Conservation (phyloP, 306 rosid genomes). For the Acacia melanoxylon region DNA sequence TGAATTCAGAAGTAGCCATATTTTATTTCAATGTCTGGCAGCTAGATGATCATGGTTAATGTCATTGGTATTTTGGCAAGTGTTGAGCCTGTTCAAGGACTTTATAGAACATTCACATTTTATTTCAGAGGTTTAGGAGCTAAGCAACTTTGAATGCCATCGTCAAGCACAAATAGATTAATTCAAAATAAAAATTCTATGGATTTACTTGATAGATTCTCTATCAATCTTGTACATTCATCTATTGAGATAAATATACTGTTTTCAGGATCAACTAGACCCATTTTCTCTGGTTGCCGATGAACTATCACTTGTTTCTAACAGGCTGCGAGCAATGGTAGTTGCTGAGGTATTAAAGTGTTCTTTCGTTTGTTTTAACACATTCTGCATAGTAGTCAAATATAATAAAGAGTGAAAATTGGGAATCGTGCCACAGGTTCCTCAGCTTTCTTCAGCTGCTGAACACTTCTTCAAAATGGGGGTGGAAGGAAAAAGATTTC, state of each 20-base stretch:
- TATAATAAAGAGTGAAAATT: slow-evolving; percentile 16
- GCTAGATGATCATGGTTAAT: not conserved
- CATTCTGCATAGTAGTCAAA: not conserved
- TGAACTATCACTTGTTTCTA: slow-evolving; percentile 74
- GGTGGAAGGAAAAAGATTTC: slow-evolving; percentile 95
- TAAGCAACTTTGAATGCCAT: not conserved
- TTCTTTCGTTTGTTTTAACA: slow-evolving; percentile 12
- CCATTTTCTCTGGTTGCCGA: slow-evolving; percentile 94
- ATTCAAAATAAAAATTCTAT: not conserved
- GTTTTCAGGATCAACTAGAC: slow-evolving; percentile 73
- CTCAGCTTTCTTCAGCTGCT: slow-evolving; percentile 95
- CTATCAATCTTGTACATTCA: not conserved
- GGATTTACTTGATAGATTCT: not conserved
- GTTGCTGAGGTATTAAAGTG: slow-evolving; percentile 68
- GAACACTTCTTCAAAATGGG: slow-evolving; percentile 94
- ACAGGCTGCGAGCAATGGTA: slow-evolving; percentile 77
- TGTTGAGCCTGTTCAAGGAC: not conserved
- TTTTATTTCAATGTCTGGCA: not conserved
- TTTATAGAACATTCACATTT: not conserved
- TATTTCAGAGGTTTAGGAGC: not conserved
- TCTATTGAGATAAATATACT: slow-evolving; percentile 11
- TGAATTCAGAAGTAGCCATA: not conserved
- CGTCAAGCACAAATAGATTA: not conserved
- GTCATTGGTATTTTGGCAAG: not conserved
- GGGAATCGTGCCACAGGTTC: slow-evolving; percentile 62